Evolutionary conservation across 148 eudicot species (phyloP).

Genomic region (Rhododendron henanense): DNA sequence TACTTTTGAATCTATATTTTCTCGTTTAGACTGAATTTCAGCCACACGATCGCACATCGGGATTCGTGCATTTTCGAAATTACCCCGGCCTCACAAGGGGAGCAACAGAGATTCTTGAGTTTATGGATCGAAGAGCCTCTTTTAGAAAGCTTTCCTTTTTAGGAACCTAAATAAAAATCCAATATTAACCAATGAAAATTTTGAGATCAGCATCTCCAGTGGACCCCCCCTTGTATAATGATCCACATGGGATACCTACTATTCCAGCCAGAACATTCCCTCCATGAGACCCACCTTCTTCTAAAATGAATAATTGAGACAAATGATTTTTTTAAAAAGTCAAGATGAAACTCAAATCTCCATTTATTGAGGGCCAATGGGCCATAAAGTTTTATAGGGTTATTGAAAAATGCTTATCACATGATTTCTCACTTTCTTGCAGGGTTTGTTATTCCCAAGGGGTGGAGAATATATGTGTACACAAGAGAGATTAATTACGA

Average conservation of each 20-base stretch:
- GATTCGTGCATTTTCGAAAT: background rate
- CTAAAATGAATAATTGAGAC: constrained; percentile 24
- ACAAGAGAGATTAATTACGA: constrained; percentile 92
- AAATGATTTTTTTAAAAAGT: constrained; percentile 7
- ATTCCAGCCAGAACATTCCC: constrained; percentile 56
- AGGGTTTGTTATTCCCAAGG: constrained; percentile 84
- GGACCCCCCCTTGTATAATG: constrained; percentile 48
- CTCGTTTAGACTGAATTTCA: background rate
- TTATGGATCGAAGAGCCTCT: background rate
- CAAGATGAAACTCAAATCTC: background rate
- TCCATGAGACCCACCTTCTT: constrained; percentile 40
- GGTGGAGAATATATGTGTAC: constrained; percentile 99
- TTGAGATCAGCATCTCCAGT: constrained; percentile 26
- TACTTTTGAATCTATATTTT: background rate
- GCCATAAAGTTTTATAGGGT: constrained; percentile 3
- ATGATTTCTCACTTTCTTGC: constrained; percentile 12
- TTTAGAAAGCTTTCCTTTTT: background rate
- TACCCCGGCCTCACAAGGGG: background rate
- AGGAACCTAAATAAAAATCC: background rate
- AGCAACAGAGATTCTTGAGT: background rate
- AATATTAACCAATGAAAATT: background rate
- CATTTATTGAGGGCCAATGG: constrained; percentile 3
- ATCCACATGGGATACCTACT: constrained; percentile 79
- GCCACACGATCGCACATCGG: background rate
- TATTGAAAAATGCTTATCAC: background rate